Evolutionary conservation across 176 grass and related monocot species (phyloP).

Genomic region (Echinochloa phyllopogon): DNA sequence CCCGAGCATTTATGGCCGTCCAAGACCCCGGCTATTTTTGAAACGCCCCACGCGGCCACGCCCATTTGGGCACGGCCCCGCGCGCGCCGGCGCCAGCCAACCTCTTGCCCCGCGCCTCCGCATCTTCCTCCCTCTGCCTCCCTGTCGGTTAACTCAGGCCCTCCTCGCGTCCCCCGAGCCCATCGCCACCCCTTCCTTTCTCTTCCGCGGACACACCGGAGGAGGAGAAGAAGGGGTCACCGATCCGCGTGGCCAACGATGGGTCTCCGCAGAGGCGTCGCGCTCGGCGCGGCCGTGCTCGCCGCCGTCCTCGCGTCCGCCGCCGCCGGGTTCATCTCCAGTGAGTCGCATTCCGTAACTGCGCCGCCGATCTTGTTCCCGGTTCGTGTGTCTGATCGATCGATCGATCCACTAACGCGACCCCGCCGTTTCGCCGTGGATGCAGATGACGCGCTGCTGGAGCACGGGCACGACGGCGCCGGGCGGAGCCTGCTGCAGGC

Average conservation of each 20-base stretch:
- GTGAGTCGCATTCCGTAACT: slow-evolving; percentile 37
- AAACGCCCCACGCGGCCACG: neutral
- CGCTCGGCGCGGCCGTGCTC: slow-evolving; percentile 46
- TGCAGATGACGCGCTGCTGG: slow-evolving; percentile 61
- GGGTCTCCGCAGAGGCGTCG: slow-evolving; percentile 41
- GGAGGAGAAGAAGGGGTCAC: neutral
- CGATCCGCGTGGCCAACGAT: slow-evolving; percentile 36
- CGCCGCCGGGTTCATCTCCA: slow-evolving; percentile 61
- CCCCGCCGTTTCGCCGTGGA: slow-evolving; percentile 6
- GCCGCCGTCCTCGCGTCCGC: slow-evolving; percentile 39
- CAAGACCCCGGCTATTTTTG: slow-evolving; percentile 47
- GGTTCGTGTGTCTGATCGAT: neutral
- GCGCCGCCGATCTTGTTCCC: neutral
- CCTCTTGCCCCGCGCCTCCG: slow-evolving; percentile 13
- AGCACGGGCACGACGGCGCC: slow-evolving; percentile 42
- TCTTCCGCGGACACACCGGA: slow-evolving; percentile 25
- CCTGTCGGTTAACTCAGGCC: slow-evolving; percentile 14
- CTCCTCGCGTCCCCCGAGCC: neutral
- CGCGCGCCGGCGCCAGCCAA: slow-evolving; percentile 37
- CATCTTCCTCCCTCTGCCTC: slow-evolving; percentile 27
- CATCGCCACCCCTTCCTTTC: slow-evolving; percentile 6
- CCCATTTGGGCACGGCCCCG: slow-evolving; percentile 14
- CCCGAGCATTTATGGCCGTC: slow-evolving; percentile 7
- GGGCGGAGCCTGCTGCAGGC: slow-evolving; percentile 74
- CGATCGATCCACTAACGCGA: neutral